Evolutionary conservation across 768 basidiomycete genomes (phyloP).

Genomic region (Collybia nuda): DNA sequence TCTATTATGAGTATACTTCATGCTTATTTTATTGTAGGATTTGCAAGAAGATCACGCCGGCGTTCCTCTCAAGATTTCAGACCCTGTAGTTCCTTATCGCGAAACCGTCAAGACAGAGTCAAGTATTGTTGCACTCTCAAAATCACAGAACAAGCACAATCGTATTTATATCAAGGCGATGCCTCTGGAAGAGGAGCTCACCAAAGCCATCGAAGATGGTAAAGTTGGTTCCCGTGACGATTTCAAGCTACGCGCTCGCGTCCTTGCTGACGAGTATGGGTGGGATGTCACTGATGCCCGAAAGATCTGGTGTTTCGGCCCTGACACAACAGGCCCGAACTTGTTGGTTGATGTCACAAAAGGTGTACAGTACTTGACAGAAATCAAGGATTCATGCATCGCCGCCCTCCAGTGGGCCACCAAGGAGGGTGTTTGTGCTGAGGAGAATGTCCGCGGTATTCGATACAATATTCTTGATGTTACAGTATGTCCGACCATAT

Average conservation of each 20-base stretch:
- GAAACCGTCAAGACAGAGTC: slow-evolving; percentile 98
- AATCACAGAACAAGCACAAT: slow-evolving; percentile 99
- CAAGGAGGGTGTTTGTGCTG: slow-evolving; percentile 93
- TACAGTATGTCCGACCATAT: slow-evolving; percentile 53
- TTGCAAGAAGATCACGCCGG: slow-evolving; percentile 99
- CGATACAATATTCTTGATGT: slow-evolving; percentile 96
- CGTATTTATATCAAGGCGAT: slow-evolving; percentile 91
- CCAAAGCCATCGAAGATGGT: slow-evolving; percentile 87
- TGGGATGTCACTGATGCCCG: slow-evolving; percentile 99
- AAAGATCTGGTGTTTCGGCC: slow-evolving; percentile 99
- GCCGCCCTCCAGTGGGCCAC: slow-evolving; percentile 99
- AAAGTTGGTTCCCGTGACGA: slow-evolving; percentile 89
- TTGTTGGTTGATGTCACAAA: slow-evolving; percentile 97
- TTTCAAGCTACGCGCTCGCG: slow-evolving; percentile 93
- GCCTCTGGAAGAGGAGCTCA: slow-evolving; percentile 92
- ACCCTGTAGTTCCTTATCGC: slow-evolving; percentile 95
- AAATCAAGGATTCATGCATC: slow-evolving; percentile 99
- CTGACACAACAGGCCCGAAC: slow-evolving; percentile 96
- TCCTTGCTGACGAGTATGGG: slow-evolving; percentile 92
- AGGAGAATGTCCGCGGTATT: slow-evolving; percentile 98
- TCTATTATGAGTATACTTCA: background rate
- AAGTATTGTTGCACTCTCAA: slow-evolving; percentile 92
- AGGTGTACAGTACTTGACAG: slow-evolving; percentile 98
- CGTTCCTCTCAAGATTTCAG: slow-evolving; percentile 96
- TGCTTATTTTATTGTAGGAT: slow-evolving; percentile 52